Evolutionary conservation across 768 basidiomycete genomes (phyloP).

Genomic region (Clavulina sp.): DNA sequence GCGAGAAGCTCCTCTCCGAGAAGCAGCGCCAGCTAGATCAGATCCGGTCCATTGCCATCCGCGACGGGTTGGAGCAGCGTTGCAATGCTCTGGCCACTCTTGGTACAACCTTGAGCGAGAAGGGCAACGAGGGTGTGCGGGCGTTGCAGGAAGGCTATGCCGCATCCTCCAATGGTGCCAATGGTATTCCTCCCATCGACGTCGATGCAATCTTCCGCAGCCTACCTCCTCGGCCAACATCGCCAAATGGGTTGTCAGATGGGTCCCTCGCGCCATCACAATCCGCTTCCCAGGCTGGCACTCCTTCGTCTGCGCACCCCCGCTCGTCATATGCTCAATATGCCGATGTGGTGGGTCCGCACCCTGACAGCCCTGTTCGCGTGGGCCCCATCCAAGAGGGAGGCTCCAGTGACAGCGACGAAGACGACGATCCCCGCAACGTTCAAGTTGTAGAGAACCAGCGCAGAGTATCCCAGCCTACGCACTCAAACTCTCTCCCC

Average conservation of each 20-base stretch:
- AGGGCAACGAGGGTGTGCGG: slow-evolving; percentile 45
- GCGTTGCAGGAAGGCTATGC: slow-evolving; percentile 17
- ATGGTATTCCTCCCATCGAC: slow-evolving; percentile 16
- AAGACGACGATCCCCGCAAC: slow-evolving; percentile 11
- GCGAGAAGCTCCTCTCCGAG: slow-evolving; percentile 50
- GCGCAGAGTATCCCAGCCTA: too few species aligned
- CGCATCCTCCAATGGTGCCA: neutral
- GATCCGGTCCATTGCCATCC: slow-evolving; percentile 35
- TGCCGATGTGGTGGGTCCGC: neutral
- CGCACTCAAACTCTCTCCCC: slow-evolving; percentile 23
- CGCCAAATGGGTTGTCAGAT: slow-evolving; percentile 4
- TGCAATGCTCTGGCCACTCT: slow-evolving; percentile 52
- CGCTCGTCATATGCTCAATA: slow-evolving; percentile 1
- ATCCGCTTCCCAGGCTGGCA: slow-evolving; percentile 46
- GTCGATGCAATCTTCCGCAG: slow-evolving; percentile 26
- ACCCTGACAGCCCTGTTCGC: slow-evolving; percentile 5
- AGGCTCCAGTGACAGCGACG: neutral
- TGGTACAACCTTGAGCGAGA: slow-evolving; percentile 48
- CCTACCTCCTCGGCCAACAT: slow-evolving; percentile 11
- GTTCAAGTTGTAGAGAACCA: neutral
- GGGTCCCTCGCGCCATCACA: slow-evolving; percentile 54
- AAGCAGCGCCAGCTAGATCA: slow-evolving; percentile 49
- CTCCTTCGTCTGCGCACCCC: slow-evolving; percentile 1
- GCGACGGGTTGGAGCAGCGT: slow-evolving; percentile 43
- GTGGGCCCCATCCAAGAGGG: neutral